Percentiles rank a stretch among this genome's conserved stretches.
Conservation (phyloP, 139 green algal species). For the Chlamydomonas sphaeroides region DNA sequence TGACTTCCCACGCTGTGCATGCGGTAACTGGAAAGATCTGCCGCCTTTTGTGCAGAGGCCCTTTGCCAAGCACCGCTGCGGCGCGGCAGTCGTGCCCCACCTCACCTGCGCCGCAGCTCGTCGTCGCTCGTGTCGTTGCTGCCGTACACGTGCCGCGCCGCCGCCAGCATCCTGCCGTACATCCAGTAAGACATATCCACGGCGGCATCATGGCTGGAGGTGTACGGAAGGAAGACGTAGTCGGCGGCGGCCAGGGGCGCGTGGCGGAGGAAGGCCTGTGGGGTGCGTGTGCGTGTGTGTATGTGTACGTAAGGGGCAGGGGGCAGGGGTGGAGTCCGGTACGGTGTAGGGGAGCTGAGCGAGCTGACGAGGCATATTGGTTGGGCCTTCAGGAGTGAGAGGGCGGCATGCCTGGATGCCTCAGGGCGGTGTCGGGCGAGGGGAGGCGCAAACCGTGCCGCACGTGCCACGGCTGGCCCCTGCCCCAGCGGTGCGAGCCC, state of each 20-base stretch:
- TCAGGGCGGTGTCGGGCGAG: too few species aligned
- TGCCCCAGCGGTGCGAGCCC: too few species aligned
- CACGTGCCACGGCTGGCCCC: too few species aligned
- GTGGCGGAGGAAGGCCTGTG: conserved; percentile 16
- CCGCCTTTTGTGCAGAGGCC: neutral
- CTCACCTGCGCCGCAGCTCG: conserved; percentile 3
- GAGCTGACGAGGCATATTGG: too few species aligned
- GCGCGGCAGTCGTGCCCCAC: neutral
- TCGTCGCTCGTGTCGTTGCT: conserved; percentile 23
- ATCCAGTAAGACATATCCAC: conserved; percentile 8
- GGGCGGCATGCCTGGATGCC: too few species aligned
- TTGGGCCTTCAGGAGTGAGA: too few species aligned
- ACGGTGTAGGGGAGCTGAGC: neutral
- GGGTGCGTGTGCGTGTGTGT: neutral
- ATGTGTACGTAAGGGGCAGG: neutral
- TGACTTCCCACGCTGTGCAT: neutral
- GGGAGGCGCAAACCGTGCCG: too few species aligned
- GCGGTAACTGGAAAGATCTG: too few species aligned
- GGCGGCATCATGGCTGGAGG: neutral
- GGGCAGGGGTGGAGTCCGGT: neutral
- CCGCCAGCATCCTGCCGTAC: conserved; percentile 5
- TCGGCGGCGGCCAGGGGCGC: conserved; percentile 12
- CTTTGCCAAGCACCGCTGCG: neutral
- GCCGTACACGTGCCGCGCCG: conserved; percentile 31
- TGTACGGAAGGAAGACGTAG: conserved; percentile 25